phyloP scores from a whole-genome alignment of 352 stramenopile genomes.

The Globisporangium irregulare region DNA sequence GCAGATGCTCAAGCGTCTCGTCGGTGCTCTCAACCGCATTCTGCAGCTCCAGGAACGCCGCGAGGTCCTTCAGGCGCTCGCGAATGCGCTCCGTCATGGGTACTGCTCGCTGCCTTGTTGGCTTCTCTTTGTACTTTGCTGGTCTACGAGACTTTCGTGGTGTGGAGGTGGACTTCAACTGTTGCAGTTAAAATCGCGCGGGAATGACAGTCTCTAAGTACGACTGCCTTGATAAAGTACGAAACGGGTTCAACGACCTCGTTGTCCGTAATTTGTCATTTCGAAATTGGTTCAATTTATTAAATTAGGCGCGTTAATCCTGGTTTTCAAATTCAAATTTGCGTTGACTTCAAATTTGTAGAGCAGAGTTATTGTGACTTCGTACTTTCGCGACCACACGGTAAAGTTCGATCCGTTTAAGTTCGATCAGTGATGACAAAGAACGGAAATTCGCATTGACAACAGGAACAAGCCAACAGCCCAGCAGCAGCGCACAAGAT shows the following conservation, averaged over 20 bases:
- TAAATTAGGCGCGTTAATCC: too few relatives aligned
- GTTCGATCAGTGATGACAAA: too few relatives aligned
- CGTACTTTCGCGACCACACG: too few relatives aligned
- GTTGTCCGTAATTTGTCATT: background rate
- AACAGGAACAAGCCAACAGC: background rate
- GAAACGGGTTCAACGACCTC: background rate
- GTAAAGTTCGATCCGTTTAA: too few relatives aligned
- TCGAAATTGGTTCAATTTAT: background rate
- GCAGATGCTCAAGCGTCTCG: conserved; percentile 56
- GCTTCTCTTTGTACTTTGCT: background rate
- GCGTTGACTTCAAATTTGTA: too few relatives aligned
- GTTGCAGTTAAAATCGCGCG: background rate
- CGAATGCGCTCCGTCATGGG: conserved; percentile 38
- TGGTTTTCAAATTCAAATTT: background rate
- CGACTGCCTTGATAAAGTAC: background rate
- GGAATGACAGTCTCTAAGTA: background rate
- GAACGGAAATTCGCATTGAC: too few relatives aligned
- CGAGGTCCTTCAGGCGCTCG: conserved; percentile 60
- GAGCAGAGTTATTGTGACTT: too few relatives aligned
- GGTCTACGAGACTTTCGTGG: background rate
- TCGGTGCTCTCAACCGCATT: conserved; percentile 65
- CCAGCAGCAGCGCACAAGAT: background rate
- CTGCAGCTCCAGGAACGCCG: conserved; percentile 52
- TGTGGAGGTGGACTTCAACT: background rate
- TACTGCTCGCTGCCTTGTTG: background rate